Evolutionary conservation across 768 basidiomycete species (phyloP), one percentile per base, ranked within the genome.

Genomic region (Lentinus tigrinus): DNA sequence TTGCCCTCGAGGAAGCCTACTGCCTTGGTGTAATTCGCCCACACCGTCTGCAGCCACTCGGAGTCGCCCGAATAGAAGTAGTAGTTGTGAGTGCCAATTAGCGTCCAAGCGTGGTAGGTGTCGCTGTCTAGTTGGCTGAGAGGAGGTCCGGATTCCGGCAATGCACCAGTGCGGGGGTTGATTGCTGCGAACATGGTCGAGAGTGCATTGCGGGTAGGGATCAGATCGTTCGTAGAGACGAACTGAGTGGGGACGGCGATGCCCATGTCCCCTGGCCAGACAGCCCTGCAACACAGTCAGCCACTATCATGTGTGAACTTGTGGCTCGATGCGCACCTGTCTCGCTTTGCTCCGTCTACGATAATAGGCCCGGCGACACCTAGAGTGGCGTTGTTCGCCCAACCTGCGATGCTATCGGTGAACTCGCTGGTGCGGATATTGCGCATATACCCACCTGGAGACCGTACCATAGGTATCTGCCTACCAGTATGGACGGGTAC

Each of bases 201-300:
- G 3, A 85, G 74, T 0, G 84, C 83, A 59, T 84, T 85, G 17
- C 76, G 73, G 0, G 82, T 83, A 0, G 82, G 79, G 2, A 83
- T 57, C 3, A 85, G 75, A 60, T 85, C 84, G 61, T 81, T 81
- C 0, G 83, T 85, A 0, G 83, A 84, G 0, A 85, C 84, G 58
- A 85, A 85, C 63, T 82, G 79, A 1, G 82, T 78, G 0, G 84
- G 82, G 8, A 84, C 82, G 0, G 82, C 84, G 34, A 85, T 82
- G 13, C 84, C 84, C 83, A 84, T 84, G 63, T 85, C 84, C 36
- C 81, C 81, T 79, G 50, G 81, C 82, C 82, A 84, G 8, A 83
- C 81, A n/a, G 81, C 79, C 9, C 82, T 81, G 52, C 31, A 19
- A 21, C 1, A 54, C 40, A 43, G 11, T 11, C 47, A 10, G 31